These are phyloP conservation scores for Chenopodium suecicum DNA, from an alignment of 148 eudicot genomes.

Conservation along the genomic window DNA sequence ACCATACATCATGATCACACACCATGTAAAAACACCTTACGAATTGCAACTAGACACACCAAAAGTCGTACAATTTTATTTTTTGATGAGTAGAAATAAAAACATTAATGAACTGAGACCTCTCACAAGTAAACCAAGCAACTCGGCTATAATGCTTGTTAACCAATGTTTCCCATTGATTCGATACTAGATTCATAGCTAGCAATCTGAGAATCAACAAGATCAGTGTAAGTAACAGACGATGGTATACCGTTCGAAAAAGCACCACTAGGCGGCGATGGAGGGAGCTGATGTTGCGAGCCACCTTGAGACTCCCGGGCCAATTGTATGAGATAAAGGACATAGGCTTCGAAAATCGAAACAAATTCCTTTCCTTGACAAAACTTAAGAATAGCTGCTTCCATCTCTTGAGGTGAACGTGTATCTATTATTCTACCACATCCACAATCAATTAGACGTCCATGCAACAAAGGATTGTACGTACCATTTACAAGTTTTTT, in stretches of 20 bases:
- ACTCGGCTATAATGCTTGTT: too few species aligned
- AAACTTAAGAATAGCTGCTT: not conserved
- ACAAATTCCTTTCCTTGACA: not conserved
- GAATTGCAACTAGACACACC: not conserved
- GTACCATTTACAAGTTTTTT: not conserved
- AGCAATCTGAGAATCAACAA: not conserved
- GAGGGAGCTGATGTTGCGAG: not conserved
- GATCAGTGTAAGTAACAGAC: not conserved
- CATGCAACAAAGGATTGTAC: slow-evolving; percentile 9
- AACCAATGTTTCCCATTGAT: too few species aligned
- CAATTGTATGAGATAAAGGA: not conserved
- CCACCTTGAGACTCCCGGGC: not conserved
- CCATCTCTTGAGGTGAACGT: not conserved
- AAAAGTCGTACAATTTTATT: not conserved
- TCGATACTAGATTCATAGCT: too few species aligned
- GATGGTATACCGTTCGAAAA: not conserved
- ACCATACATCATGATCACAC: not conserved
- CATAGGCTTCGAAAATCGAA: not conserved
- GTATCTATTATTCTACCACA: slow-evolving; percentile 4
- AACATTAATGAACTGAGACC: too few species aligned
- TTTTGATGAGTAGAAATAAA: too few species aligned
- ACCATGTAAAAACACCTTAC: not conserved
- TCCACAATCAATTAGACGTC: slow-evolving; percentile 9
- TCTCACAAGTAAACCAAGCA: too few species aligned
- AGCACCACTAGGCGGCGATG: not conserved